phyloP scores from a whole-genome alignment of 495 filamentous ascomycete genomes.

The Glonium stellatum region DNA sequence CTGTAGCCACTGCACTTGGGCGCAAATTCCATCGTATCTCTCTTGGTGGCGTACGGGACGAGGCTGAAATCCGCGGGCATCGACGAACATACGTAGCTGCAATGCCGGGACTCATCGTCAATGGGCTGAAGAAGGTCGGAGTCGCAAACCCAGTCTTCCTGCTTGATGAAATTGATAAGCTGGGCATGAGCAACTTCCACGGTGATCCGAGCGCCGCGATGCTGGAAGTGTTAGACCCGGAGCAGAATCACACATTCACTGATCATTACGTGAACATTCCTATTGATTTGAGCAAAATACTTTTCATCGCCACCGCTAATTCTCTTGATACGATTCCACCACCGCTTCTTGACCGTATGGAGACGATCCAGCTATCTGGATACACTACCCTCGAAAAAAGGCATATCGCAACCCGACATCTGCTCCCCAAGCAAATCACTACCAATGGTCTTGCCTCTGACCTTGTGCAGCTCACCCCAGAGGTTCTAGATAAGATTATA shows the following conservation, averaged over 20 bases:
- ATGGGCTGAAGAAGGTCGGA: constrained; percentile 91
- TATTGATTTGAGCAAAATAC: constrained; percentile 89
- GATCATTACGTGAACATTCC: constrained; percentile 98
- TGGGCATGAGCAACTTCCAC: constrained; percentile 85
- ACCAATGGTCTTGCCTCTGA: constrained; percentile 68
- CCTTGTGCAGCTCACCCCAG: constrained; percentile 67
- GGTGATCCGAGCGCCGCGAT: constrained; percentile 98
- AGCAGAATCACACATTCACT: constrained; percentile 90
- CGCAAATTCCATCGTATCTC: constrained; percentile 97
- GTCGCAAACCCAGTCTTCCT: constrained; percentile 95
- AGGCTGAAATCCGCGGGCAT: constrained; percentile 95
- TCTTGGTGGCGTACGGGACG: constrained; percentile 89
- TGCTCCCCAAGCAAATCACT: constrained; percentile 87
- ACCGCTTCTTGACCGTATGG: constrained; percentile 94
- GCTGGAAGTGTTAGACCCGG: constrained; percentile 96
- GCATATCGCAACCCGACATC: constrained; percentile 86
- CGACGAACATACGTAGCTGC: constrained; percentile 95
- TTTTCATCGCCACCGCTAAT: constrained; percentile 99
- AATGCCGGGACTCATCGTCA: constrained; percentile 94
- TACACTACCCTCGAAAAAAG: constrained; percentile 98
- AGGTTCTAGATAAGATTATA: constrained; percentile 89
- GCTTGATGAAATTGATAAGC: constrained; percentile 97
- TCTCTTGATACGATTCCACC: constrained; percentile 90
- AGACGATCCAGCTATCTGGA: constrained; percentile 82
- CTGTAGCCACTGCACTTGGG: constrained; percentile 82